Evolutionary conservation across 495 filamentous ascomycete species (phyloP).

Genomic region (Alectoria sarmentosa): DNA sequence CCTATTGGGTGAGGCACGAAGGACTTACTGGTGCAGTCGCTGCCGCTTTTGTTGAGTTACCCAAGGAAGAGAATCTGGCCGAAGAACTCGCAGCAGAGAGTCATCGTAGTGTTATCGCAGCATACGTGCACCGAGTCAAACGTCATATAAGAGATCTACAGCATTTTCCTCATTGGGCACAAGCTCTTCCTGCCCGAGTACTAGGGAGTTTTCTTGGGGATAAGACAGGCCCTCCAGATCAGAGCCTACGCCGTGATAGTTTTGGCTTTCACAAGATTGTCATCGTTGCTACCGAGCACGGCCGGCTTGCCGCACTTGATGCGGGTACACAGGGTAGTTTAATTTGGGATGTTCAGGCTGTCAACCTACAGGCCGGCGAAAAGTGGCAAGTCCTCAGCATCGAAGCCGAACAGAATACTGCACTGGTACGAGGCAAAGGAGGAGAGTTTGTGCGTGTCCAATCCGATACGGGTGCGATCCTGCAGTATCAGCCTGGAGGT

Average conservation of each 20-base stretch:
- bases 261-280: slow-evolving; percentile 85
- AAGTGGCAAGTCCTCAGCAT: slow-evolving; percentile 66
- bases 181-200: slow-evolving; percentile 56
- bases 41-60: slow-evolving; percentile 67
- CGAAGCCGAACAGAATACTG: slow-evolving; percentile 46
- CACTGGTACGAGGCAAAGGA: slow-evolving; percentile 29
- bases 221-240: slow-evolving; percentile 34
- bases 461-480: slow-evolving; percentile 40
- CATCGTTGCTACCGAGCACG: slow-evolving; percentile 72
- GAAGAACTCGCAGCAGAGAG: slow-evolving; percentile 79
- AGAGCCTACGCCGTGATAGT: slow-evolving; percentile 58
- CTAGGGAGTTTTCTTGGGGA: slow-evolving; percentile 60
- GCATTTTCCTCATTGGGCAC: slow-evolving; percentile 67
- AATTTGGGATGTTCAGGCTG: slow-evolving; percentile 63
- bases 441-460: slow-evolving; percentile 41
- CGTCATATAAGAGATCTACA: slow-evolving; percentile 75
- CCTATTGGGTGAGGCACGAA: slow-evolving; percentile 76
- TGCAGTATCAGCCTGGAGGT: slow-evolving; percentile 30
- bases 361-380: slow-evolving; percentile 43
- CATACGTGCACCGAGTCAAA: slow-evolving; percentile 81
- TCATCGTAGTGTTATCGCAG: slow-evolving; percentile 66
- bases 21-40: slow-evolving; percentile 66
- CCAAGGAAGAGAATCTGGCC: slow-evolving; percentile 62
- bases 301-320: slow-evolving; percentile 72
- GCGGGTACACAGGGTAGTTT: slow-evolving; percentile 65